Conservation (phyloP, 2,329 filamentous ascomycete species). For the Dissoconium aciculare region DNA sequence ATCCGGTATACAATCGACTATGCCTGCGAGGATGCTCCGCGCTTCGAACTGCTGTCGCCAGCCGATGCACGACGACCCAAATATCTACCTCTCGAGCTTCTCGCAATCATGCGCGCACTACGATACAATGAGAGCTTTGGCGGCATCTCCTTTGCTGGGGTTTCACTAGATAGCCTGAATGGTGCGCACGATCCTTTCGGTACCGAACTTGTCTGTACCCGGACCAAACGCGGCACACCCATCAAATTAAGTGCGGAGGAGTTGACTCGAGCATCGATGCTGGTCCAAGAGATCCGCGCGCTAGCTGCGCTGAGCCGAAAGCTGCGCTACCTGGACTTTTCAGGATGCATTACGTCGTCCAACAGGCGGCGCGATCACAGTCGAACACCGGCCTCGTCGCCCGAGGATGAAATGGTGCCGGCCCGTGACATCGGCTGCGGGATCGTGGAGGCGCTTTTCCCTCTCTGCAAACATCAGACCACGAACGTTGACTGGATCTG, state of each 20-base stretch:
- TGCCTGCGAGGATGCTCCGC: constrained; percentile 50
- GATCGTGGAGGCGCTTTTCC: constrained; percentile 54
- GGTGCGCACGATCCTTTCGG: constrained; percentile 45
- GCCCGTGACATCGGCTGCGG: constrained; percentile 49
- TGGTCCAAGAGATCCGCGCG: constrained; percentile 55
- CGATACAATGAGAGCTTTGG: constrained; percentile 57
- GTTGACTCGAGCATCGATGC: constrained; percentile 40
- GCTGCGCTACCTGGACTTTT: constrained; percentile 51
- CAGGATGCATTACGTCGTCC: constrained; percentile 28
- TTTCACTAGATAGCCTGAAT: constrained; percentile 51
- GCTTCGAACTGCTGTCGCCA: constrained; percentile 43
- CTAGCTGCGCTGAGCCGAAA: constrained; percentile 50
- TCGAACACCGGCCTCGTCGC: constrained; percentile 35
- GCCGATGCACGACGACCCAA: constrained; percentile 17
- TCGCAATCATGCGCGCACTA: constrained; percentile 53
- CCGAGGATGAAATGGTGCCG: constrained; percentile 27
- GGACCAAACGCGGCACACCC: constrained; percentile 42
- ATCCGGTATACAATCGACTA: constrained; percentile 49
- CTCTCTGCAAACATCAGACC: constrained; percentile 49
- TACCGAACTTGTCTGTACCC: constrained; percentile 45
- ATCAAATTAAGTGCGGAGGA: constrained; percentile 39
- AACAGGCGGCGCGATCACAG: not conserved
- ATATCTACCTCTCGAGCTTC: constrained; percentile 48
- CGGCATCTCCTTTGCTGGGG: constrained; percentile 51
- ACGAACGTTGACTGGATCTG: constrained; percentile 59